Conservation (phyloP, 2,329 filamentous ascomycete genomes). For the Ceratocystis lukuohia region DNA sequence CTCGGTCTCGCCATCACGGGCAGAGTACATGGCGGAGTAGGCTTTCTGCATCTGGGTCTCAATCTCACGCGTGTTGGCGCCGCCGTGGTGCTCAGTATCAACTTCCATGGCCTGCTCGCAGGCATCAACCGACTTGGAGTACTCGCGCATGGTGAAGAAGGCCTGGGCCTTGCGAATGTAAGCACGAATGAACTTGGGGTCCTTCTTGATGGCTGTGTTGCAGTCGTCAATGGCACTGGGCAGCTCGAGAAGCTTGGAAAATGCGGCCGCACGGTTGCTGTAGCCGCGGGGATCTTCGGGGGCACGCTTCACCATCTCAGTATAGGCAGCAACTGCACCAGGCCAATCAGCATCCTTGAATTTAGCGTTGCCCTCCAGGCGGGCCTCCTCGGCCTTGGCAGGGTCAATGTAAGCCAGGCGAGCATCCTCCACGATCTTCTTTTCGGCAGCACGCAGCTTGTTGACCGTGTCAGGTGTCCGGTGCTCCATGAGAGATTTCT, state of each 20-base stretch:
- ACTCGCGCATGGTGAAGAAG: conserved; percentile 95
- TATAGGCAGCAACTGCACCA: conserved; percentile 83
- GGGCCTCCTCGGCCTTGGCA: conserved; percentile 84
- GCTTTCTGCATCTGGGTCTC: conserved; percentile 92
- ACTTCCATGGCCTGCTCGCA: conserved; percentile 68
- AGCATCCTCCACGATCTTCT: conserved; percentile 63
- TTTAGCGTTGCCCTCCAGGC: conserved; percentile 86
- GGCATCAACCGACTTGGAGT: conserved; percentile 83
- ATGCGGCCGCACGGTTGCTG: conserved; percentile 91
- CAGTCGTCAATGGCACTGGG: conserved; percentile 88
- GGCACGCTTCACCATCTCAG: conserved; percentile 91
- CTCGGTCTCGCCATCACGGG: conserved; percentile 88
- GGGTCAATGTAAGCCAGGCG: conserved; percentile 77
- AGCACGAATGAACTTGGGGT: conserved; percentile 83
- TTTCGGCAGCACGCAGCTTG: conserved; percentile 85
- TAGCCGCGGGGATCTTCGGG: conserved; percentile 88
- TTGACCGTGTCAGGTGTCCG: conserved; percentile 85
- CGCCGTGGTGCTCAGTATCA: conserved; percentile 53
- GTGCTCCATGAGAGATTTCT: conserved; percentile 90
- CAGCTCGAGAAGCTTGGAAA: conserved; percentile 94
- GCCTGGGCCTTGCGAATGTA: conserved; percentile 95
- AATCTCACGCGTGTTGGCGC: conserved; percentile 80
- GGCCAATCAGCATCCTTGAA: conserved; percentile 98
- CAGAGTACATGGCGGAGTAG: conserved; percentile 73
- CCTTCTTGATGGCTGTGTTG: conserved; percentile 77